Conservation (phyloP, 306 rosid genomes). For the Myrica gale region DNA sequence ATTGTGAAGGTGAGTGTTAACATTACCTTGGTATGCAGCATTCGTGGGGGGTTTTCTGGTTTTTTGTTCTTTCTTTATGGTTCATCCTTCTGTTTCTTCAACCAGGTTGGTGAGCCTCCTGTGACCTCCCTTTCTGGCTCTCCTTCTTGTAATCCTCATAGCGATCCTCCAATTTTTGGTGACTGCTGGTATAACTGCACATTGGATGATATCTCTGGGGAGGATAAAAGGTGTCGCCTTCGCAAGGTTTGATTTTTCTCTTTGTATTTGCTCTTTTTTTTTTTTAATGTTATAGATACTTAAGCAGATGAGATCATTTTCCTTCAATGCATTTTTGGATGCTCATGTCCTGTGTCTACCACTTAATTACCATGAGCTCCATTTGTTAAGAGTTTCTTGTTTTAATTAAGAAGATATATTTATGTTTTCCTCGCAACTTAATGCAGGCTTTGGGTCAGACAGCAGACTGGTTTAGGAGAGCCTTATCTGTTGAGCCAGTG, state of each 20-base stretch:
- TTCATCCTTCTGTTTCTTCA: slow-evolving; percentile 14
- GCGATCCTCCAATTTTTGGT: slow-evolving; percentile 74
- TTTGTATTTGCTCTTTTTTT: slow-evolving; percentile 7
- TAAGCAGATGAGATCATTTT: slow-evolving; percentile 5
- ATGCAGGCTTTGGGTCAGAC: slow-evolving; percentile 93
- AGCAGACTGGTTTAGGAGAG: slow-evolving; percentile 92
- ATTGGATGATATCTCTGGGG: slow-evolving; percentile 82
- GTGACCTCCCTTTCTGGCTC: slow-evolving; percentile 44
- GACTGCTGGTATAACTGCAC: slow-evolving; percentile 99
- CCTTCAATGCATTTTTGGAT: neutral
- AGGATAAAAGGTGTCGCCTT: slow-evolving; percentile 79
- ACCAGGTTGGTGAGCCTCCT: slow-evolving; percentile 94
- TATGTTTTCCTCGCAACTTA: slow-evolving; percentile 24
- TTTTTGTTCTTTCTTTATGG: slow-evolving; percentile 17
- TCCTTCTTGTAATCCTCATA: slow-evolving; percentile 78
- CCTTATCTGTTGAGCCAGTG: slow-evolving; percentile 93
- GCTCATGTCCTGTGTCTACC: neutral
- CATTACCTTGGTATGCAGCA: slow-evolving; percentile 2
- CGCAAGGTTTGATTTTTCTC: slow-evolving; percentile 57
- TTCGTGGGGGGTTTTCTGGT: slow-evolving; percentile 15
- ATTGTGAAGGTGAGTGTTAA: slow-evolving; percentile 72
- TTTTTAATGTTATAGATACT: slow-evolving; percentile 7
- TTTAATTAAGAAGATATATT: slow-evolving; percentile 11
- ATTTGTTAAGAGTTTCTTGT: neutral
- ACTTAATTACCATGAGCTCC: neutral